Percentiles rank a stretch among this genome's conserved stretches.
Conservation (phyloP, 2,329 filamentous ascomycete species). For the Gremmenia infestans region DNA sequence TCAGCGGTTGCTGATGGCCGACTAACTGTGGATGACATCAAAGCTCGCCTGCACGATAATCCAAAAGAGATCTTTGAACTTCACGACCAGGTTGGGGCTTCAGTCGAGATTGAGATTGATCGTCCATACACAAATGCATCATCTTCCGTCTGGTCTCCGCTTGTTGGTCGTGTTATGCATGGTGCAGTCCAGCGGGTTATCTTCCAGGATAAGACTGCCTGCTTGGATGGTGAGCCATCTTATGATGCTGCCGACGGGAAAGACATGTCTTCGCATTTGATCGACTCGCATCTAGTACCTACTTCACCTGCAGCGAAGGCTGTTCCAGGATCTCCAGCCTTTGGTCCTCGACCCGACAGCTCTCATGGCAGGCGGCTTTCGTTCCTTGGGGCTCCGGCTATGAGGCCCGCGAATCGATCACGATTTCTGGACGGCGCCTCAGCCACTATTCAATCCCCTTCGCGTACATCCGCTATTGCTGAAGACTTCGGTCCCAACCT, state of each 20-base stretch:
- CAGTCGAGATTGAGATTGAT: slow-evolving; percentile 71
- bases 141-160: slow-evolving; percentile 60
- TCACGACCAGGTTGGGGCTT: slow-evolving; percentile 70
- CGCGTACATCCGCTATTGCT: slow-evolving; percentile 28
- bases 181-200: slow-evolving; percentile 70
- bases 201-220: slow-evolving; percentile 70
- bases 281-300: slow-evolving; percentile 36
- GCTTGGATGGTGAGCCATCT: slow-evolving; percentile 64
- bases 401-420: slow-evolving; percentile 33
- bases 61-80: slow-evolving; percentile 78
- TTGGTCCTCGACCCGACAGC: slow-evolving; percentile 33
- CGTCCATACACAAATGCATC: slow-evolving; percentile 58
- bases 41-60: slow-evolving; percentile 67
- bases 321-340: slow-evolving; percentile 28
- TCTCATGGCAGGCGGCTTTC: slow-evolving; percentile 33
- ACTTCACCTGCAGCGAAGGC: slow-evolving; percentile 55
- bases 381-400: slow-evolving; percentile 28
- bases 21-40: slow-evolving; percentile 69
- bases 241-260: slow-evolving; percentile 55
- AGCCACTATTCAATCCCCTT: slow-evolving; percentile 30
- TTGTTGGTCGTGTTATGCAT: slow-evolving; percentile 62
- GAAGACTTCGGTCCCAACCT: slow-evolving; percentile 44
- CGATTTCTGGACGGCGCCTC: slow-evolving; percentile 34
- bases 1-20: slow-evolving; percentile 71
- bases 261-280: slow-evolving; percentile 68